These are phyloP conservation scores for Moesziomyces sp. DNA, from an alignment of 1,284 basidiomycete species.

Conservation along the genomic window DNA sequence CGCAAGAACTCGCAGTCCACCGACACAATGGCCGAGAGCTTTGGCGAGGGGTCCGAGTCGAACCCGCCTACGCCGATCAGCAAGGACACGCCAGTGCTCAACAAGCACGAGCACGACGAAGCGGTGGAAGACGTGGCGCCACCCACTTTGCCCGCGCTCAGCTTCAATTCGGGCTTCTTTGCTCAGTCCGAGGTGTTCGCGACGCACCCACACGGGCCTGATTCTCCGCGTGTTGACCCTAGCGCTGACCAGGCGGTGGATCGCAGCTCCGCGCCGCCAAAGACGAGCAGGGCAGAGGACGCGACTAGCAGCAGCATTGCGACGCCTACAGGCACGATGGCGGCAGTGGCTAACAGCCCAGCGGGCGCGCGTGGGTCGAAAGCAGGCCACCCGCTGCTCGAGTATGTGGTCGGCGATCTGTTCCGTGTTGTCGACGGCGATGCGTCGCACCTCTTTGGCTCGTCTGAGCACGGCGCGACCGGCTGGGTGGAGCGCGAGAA, in stretches of 20 bases:
- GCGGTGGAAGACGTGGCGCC: conserved; percentile 1
- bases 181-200: conserved; percentile 32
- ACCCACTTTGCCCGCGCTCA: conserved; percentile 37
- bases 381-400: conserved; percentile 41
- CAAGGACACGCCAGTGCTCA: conserved; percentile 39
- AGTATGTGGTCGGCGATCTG: conserved; percentile 49
- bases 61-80: conserved; percentile 47
- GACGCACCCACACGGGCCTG: conserved; percentile 7
- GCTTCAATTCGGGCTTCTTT: conserved; percentile 50
- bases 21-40: conserved; percentile 32
- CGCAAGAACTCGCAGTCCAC: conserved; percentile 31
- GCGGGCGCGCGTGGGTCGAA: conserved; percentile 2
- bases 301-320: neutral
- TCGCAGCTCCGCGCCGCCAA: neutral
- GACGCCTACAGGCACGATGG: conserved; percentile 20
- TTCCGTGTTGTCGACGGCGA: conserved; percentile 41
- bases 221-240: neutral
- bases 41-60: conserved; percentile 10
- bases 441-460: conserved; percentile 30
- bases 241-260: neutral
- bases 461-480: conserved; percentile 30
- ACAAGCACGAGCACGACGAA: conserved; percentile 4
- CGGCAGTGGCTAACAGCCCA: conserved; percentile 42
- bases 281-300: neutral
- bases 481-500: conserved; percentile 52